Base-by-base conservation (phyloP, 2,329 filamentous ascomycete genomes). In the Aspergillus hiratsukae region DNA sequence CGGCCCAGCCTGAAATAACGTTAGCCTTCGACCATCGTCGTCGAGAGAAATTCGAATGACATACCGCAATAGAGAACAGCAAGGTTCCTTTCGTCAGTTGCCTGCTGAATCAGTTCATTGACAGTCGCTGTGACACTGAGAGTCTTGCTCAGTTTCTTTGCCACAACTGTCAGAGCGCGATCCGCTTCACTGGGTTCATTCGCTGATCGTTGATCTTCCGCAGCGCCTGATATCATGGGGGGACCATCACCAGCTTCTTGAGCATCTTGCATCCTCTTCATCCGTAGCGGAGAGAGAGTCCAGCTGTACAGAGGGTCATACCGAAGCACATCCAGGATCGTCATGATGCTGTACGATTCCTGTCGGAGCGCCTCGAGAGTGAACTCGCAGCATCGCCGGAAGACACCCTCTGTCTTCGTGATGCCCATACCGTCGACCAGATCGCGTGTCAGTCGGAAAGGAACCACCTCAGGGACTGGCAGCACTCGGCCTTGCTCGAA, bases 261-360 rank as follows among this genome's bases (percentile, higher is more conserved):
- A 17, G 74, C 72, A 41, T 87, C 83, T 66, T 88, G 86, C 81
- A 88, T 87, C 54, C 81, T 80, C 70, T 84, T 86, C 55, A 86
- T 81, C 50, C 85, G 81, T 17, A 87, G 72, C 0, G 85, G 84
- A 10, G 90, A 94, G 55, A 97, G 87, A 37, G 90, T 93, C 94
- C 94, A 99, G 58, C 87, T 94, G 73, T 97, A 96, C 59, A 99
- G 78, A 1, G 94, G 95, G 79, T 99, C 94, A 74, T 97, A 97
- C n/a, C 95, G 88, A 57, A 99, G 79, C 23, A 99, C 95, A 69
- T 99, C 95, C 21, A 99, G 84, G 53, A 99, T 91, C 0, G 94
- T 97, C 92, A 97, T 97, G 76, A 99, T 99, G 48, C 89, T 92
- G 71, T 96, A 95, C 11, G 90, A 90, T 72, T 99, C 94, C 66